These are phyloP conservation scores for Colletotrichum lupini DNA, from an alignment of 2,329 filamentous ascomycete genomes.

Conservation along the genomic window DNA sequence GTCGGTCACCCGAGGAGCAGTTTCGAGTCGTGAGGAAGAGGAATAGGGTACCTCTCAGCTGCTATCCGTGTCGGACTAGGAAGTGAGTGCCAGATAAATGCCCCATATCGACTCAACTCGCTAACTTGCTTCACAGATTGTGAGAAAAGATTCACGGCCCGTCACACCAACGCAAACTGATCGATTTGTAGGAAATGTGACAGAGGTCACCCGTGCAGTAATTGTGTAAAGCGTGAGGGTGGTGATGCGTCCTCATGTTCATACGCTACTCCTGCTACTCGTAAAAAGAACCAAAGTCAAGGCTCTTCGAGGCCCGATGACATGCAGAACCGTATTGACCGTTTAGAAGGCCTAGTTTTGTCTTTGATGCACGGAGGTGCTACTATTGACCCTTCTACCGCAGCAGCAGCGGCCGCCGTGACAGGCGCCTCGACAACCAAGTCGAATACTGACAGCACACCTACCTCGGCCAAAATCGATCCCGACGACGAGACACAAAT, in stretches of 20 bases:
- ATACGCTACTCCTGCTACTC: constrained; percentile 77
- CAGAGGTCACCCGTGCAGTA: constrained; percentile 89
- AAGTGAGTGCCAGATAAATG: constrained; percentile 69
- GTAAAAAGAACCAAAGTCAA: constrained; percentile 80
- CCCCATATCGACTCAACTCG: constrained; percentile 13
- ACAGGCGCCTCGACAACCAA: constrained; percentile 38
- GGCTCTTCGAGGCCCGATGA: constrained; percentile 79
- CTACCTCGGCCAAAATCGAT: constrained; percentile 59
- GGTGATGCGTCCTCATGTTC: constrained; percentile 84
- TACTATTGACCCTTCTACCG: constrained; percentile 56
- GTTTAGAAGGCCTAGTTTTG: constrained; percentile 90
- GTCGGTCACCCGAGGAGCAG: constrained; percentile 84
- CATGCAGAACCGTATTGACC: constrained; percentile 98
- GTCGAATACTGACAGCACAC: constrained; percentile 55
- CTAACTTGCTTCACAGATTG: constrained; percentile 47
- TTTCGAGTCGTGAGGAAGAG: constrained; percentile 91
- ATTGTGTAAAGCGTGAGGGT: constrained; percentile 91
- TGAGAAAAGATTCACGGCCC: constrained; percentile 38
- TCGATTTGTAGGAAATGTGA: constrained; percentile 84
- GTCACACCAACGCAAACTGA: constrained; percentile 5
- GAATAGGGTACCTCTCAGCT: constrained; percentile 92
- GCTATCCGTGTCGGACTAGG: constrained; percentile 88
- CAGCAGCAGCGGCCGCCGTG: constrained; percentile 43
- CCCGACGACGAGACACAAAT: constrained; percentile 62
- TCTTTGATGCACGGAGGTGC: constrained; percentile 92